Evolutionary conservation across 2,329 filamentous ascomycete genomes (phyloP), one percentile per base, ranked within the genome.

Genomic region (Penicillium sp.): DNA sequence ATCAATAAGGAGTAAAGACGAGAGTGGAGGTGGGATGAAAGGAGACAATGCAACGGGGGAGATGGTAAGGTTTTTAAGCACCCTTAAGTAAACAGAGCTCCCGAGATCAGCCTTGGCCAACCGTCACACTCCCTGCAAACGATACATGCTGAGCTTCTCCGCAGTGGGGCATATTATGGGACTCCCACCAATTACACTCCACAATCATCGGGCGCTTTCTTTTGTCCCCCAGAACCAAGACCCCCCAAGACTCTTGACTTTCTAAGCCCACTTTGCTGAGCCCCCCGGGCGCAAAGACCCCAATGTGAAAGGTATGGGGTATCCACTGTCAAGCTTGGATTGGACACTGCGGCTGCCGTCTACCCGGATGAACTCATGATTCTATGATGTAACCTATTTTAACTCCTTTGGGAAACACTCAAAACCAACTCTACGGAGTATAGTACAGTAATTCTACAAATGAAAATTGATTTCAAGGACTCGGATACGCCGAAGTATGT

Each of bases 401-500:
- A 41, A 27, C 48, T 52, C 2, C 24, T 31, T 43, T 44, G 2
- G 39, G 26, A 27, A 24, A 19, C 35, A 39, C 13, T 31, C 5
- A 4, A 13, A 13, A 16, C 31, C 13, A 33, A 7, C 14, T 33
- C 4, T 33, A 14, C 5, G 13, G 13, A 33, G 31, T 11, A 6
- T 6, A 41, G n/a, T 9, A 37, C 22, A 39, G 10, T 1, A 16
- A 26, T 44, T n/a, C 22, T n/a, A 46, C 24, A n/a, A 19, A 13
- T 10, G 2, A 19, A 26, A 22, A 11, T 9, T 16, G 19, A 19
- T 21, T 21, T 24, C 21, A 26, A 44, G 21, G 21, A 21, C 8
- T 51, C 49, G 58, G 52, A 24, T 46, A 58, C 21, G 46, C 56
- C 47, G 50, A 60, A 48, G 50, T 60, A 58, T 58, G 56, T n/a